Conservation (phyloP, 2,329 filamentous ascomycete genomes). For the Aspergillus uvarum region DNA sequence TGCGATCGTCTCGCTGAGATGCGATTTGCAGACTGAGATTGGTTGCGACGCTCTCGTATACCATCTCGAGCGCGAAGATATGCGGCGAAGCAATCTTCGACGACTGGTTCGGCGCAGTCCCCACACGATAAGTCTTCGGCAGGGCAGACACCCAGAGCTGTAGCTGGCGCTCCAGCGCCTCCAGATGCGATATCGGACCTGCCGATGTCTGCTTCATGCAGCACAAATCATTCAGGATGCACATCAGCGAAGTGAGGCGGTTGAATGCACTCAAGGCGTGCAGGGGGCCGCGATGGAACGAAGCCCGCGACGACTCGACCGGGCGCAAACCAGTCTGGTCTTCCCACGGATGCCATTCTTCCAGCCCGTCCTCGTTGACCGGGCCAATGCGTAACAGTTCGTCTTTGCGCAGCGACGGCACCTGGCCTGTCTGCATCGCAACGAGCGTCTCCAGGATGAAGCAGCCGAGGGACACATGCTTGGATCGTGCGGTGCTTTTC, state of each 20-base stretch:
- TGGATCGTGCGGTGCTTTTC: slow-evolving; percentile 39
- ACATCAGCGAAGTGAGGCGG: slow-evolving; percentile 44
- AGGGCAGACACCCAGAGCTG: slow-evolving; percentile 34
- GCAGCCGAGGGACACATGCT: slow-evolving; percentile 52
- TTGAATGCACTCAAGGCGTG: slow-evolving; percentile 56
- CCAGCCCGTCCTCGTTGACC: slow-evolving; percentile 65
- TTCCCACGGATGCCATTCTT: slow-evolving; percentile 74
- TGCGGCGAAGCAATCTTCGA: slow-evolving; percentile 30
- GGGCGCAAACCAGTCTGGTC: slow-evolving; percentile 44
- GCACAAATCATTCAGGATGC: slow-evolving; percentile 35
- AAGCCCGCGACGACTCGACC: slow-evolving; percentile 24
- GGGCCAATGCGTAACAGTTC: slow-evolving; percentile 50
- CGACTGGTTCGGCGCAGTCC: slow-evolving; percentile 25
- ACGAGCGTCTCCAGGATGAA: slow-evolving; percentile 56
- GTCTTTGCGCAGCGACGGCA: slow-evolving; percentile 50
- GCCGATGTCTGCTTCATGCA: slow-evolving; percentile 26
- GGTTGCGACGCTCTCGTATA: slow-evolving; percentile 31
- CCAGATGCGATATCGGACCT: slow-evolving; percentile 26
- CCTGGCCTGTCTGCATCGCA: slow-evolving; percentile 47
- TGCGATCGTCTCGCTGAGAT: slow-evolving; percentile 24
- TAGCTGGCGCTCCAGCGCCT: slow-evolving; percentile 31
- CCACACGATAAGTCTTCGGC: slow-evolving; percentile 32
- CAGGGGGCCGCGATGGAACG: slow-evolving; percentile 41
- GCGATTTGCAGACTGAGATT: slow-evolving; percentile 29
- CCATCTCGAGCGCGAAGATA: slow-evolving; percentile 37